Evolutionary conservation across 2,329 filamentous ascomycete genomes (phyloP).

Genomic region (Nakataea oryzae): DNA sequence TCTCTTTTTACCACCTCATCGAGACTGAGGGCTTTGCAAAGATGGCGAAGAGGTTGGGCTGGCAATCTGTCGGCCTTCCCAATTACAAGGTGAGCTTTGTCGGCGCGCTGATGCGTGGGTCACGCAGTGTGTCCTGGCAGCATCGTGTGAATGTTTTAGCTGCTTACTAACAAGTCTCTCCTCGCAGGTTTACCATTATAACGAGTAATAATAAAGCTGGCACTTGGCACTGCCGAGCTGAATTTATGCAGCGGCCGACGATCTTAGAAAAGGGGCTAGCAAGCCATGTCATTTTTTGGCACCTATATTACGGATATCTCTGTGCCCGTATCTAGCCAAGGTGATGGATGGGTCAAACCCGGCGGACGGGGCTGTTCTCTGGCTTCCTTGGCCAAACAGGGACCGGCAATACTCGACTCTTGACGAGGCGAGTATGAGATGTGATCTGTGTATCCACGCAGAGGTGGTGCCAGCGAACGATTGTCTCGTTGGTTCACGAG

Average conservation of each 20-base stretch:
- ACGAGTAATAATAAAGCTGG: conserved; percentile 48
- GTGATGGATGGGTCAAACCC: neutral
- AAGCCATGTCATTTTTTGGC: neutral
- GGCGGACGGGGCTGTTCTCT: neutral
- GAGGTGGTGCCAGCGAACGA: neutral
- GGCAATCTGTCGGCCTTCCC: conserved; percentile 77
- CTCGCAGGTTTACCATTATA: conserved; percentile 77
- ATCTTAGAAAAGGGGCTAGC: neutral
- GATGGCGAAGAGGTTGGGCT: conserved; percentile 86
- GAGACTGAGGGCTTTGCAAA: conserved; percentile 98
- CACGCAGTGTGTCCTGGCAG: too few relatives aligned
- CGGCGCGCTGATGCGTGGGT: neutral
- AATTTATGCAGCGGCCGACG: neutral
- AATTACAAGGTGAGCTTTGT: conserved; percentile 78
- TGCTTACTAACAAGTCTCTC: conserved; percentile 4
- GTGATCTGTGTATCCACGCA: neutral
- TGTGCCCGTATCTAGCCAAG: neutral
- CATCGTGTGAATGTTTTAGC: neutral
- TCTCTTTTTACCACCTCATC: conserved; percentile 91
- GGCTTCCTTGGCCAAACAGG: neutral
- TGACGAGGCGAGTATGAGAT: neutral
- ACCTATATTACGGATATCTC: neutral
- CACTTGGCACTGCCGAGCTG: too few relatives aligned
- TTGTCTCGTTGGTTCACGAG: neutral
- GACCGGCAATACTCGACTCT: neutral